Base-by-base conservation (phyloP, 768 basidiomycete species). In the Dendrothele bispora region DNA sequence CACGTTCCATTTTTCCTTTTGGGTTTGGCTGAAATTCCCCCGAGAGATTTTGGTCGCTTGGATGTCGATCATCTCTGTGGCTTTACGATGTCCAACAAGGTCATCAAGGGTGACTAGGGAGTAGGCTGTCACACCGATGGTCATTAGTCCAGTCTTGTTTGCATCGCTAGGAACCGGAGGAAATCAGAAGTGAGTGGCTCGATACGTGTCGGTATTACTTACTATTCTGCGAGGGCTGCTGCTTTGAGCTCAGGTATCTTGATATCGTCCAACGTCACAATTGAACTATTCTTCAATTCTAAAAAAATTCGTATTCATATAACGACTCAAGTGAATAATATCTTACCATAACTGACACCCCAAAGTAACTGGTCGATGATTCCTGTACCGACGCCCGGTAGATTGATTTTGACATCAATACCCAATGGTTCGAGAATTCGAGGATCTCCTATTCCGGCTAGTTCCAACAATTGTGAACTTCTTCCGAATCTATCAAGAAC, bases 381-480 rank as follows among this genome's bases (percentile, higher is more conserved):
- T 44, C 76, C 76, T 53, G 69, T 64, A 7, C 78, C 77, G 22
- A 80, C 78, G 29, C 68, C 65, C 3, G 75, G 75, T 2, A 78
- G 65, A 39, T 74, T 69, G 15, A 74, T 48, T 38, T 61, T 53
- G 22, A 62, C 54, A 1, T 61, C 52, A 43, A 80, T n/a, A n/a
- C n/a, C n/a, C n/a, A n/a, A n/a, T n/a, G n/a, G n/a, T n/a, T n/a
- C n/a, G n/a, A n/a, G n/a, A n/a, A n/a, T n/a, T n/a, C n/a, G n/a
- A n/a, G n/a, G n/a, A n/a, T n/a, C n/a, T n/a, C n/a, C n/a, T n/a
- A n/a, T n/a, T n/a, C n/a, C n/a, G n/a, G n/a, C n/a, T n/a, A n/a
- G n/a, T n/a, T n/a, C n/a, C n/a, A n/a, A n/a, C n/a, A n/a, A n/a
- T n/a, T n/a, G n/a, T n/a, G n/a, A n/a, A n/a, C n/a, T n/a, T n/a